A percentile compares a stretch with the other conserved stretches of the same genome.
These are phyloP conservation scores for Flueggea neowawraea DNA, from an alignment of 441 rosid species.

Conservation along the genomic window DNA sequence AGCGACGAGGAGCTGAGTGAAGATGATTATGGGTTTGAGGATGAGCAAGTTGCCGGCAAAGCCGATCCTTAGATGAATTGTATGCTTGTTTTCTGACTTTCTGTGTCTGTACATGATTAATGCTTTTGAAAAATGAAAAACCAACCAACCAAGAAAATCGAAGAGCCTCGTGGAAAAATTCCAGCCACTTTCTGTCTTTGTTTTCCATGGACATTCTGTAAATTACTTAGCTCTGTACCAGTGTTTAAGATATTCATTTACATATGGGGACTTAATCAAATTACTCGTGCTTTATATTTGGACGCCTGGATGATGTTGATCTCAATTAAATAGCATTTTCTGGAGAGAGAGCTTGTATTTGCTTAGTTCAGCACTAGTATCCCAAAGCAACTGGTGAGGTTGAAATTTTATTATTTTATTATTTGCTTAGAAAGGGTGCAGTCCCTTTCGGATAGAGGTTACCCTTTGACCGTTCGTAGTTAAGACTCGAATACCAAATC, in stretches of 20 bases:
- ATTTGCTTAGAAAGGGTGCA: too few relatives aligned
- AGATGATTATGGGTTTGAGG: constrained; percentile 68
- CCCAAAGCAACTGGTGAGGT: too few relatives aligned
- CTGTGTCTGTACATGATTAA: constrained; percentile 38
- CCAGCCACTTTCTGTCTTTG: constrained; percentile 20
- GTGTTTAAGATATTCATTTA: constrained; percentile 25
- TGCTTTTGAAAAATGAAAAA: constrained; percentile 27
- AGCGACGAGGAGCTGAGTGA: constrained; percentile 90
- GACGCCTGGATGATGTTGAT: constrained; percentile 4
- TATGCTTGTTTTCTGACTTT: constrained; percentile 4
- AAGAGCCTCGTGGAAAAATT: constrained; percentile 30
- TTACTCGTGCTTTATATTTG: constrained; percentile 4
- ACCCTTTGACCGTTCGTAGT: too few relatives aligned
- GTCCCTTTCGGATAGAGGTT: too few relatives aligned
- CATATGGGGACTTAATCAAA: constrained; percentile 11
- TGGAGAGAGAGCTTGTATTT: too few relatives aligned
- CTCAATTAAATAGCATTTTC: too few relatives aligned
- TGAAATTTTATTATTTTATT: too few relatives aligned
- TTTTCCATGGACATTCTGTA: constrained; percentile 41
- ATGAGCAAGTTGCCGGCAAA: constrained; percentile 72
- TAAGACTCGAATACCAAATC: too few relatives aligned
- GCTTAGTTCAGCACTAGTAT: too few relatives aligned
- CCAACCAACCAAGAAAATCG: constrained; percentile 9
- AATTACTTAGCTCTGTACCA: constrained; percentile 26
- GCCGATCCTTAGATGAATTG: constrained; percentile 48